Conservation (phyloP, 495 filamentous ascomycete genomes). For the Podospora pseudopauciseta region DNA sequence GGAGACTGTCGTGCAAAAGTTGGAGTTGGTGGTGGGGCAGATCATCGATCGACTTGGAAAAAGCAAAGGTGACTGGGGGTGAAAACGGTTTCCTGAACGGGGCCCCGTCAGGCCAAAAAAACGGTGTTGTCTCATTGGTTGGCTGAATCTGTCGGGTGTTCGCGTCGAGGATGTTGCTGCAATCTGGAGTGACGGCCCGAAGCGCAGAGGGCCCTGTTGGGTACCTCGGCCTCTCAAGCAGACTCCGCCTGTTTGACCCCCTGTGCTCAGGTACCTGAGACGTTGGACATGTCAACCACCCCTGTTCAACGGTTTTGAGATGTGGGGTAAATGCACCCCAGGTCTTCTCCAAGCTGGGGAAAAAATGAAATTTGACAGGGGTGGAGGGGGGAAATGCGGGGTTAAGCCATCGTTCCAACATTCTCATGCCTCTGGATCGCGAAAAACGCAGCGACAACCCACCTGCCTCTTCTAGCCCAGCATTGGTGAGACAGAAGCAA, state of each 20-base stretch:
- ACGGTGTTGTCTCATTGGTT: constrained; percentile 21
- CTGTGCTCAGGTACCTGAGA: constrained; percentile 17
- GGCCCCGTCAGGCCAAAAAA: constrained; percentile 16
- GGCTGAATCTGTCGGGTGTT: constrained; percentile 26
- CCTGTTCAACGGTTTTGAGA: not conserved
- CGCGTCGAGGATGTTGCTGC: constrained; percentile 18
- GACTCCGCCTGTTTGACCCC: not conserved
- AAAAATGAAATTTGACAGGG: constrained; percentile 9
- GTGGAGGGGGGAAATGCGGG: constrained; percentile 12
- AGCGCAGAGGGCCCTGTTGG: constrained; percentile 17
- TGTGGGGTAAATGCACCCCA: constrained; percentile 19
- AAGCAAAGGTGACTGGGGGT: not conserved
- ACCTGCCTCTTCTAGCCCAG: constrained; percentile 23
- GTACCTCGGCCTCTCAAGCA: constrained; percentile 19
- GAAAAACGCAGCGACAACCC: constrained; percentile 11
- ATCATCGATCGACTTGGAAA: constrained; percentile 1
- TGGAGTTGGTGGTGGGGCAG: constrained; percentile 11
- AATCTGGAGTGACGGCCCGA: constrained; percentile 39
- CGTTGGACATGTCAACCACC: not conserved
- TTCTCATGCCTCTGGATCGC: constrained; percentile 15
- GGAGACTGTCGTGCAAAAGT: constrained; percentile 6
- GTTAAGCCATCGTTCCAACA: constrained; percentile 5
- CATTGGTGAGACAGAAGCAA: not conserved
- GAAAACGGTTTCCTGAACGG: constrained; percentile 25
- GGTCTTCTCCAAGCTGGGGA: constrained; percentile 8